These are phyloP conservation scores for Corymbia calophylla DNA, from an alignment of 441 rosid genomes.

Conservation along the genomic window DNA sequence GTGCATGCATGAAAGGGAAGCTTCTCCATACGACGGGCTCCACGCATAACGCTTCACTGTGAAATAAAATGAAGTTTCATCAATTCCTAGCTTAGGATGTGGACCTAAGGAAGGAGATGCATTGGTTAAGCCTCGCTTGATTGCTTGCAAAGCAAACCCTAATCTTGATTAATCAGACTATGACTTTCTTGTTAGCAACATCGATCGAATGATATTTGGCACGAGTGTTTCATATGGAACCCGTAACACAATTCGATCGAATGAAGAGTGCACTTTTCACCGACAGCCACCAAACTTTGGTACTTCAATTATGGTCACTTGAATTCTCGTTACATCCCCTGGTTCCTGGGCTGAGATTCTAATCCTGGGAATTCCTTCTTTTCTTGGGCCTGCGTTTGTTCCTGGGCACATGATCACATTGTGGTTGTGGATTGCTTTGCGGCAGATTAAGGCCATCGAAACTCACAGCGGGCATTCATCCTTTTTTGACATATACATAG, in stretches of 20 bases:
- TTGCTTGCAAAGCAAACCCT: background rate
- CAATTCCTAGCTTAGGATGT: background rate
- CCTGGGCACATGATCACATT: slow-evolving; percentile 85
- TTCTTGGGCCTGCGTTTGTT: slow-evolving; percentile 85
- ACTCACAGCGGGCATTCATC: slow-evolving; percentile 86
- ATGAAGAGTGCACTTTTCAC: background rate
- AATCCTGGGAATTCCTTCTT: slow-evolving; percentile 84
- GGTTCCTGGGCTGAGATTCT: slow-evolving; percentile 56
- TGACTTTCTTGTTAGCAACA: background rate
- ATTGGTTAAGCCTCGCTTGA: background rate
- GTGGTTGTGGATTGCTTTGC: slow-evolving; percentile 83
- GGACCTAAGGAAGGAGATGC: background rate
- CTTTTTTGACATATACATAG: background rate
- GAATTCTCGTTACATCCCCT: background rate
- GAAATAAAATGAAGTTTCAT: background rate
- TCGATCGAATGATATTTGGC: background rate
- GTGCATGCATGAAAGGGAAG: background rate
- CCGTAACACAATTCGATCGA: background rate
- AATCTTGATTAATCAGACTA: background rate
- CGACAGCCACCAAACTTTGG: background rate
- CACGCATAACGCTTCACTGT: background rate
- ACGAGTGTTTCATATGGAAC: background rate
- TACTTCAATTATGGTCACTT: background rate
- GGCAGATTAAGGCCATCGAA: slow-evolving; percentile 85
- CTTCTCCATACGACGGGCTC: background rate